Conservation (phyloP, 108 stramenopile genomes). For the Pseudonitzschia pungens region DNA sequence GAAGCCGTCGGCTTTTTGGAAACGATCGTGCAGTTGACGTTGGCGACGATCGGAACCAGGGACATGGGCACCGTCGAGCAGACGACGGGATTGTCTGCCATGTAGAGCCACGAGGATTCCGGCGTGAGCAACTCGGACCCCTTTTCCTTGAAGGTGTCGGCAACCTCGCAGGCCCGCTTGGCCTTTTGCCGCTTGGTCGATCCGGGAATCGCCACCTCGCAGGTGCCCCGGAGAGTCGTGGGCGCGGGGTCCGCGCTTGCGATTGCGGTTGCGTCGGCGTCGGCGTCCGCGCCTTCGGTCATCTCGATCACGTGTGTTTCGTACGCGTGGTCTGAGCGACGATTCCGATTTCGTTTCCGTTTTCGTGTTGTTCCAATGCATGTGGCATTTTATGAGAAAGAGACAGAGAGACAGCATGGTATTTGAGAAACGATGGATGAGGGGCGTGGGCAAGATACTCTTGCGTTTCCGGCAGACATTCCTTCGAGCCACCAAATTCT, state of each 20-base stretch:
- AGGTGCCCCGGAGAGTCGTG: conserved; percentile 33
- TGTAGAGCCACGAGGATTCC: conserved; percentile 66
- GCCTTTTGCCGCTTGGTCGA: conserved; percentile 44
- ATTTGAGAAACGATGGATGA: no score
- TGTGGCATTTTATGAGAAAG: no score
- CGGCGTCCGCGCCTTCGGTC: conserved; percentile 29
- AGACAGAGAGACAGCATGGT: no score
- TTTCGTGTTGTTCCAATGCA: not conserved
- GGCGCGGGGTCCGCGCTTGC: conserved; percentile 9
- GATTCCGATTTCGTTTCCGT: not conserved
- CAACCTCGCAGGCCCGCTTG: conserved; percentile 55
- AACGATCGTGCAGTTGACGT: conserved; percentile 61
- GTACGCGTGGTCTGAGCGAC: conserved; percentile 54
- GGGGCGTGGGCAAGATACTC: no score
- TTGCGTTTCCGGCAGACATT: no score
- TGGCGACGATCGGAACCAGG: conserved; percentile 50
- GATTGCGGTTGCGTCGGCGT: conserved; percentile 43
- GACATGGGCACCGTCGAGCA: conserved; percentile 46
- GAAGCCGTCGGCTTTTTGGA: not conserved
- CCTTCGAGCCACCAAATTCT: no score
- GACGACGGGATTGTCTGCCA: conserved; percentile 53
- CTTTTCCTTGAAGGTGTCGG: conserved; percentile 16
- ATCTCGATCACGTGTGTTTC: conserved; percentile 38
- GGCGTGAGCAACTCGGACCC: conserved; percentile 25
- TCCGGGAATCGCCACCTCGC: conserved; percentile 69